Evolutionary conservation across 2,329 filamentous ascomycete species (phyloP), one percentile per base, ranked within the genome.

Genomic region (Fusarium cicatricum): DNA sequence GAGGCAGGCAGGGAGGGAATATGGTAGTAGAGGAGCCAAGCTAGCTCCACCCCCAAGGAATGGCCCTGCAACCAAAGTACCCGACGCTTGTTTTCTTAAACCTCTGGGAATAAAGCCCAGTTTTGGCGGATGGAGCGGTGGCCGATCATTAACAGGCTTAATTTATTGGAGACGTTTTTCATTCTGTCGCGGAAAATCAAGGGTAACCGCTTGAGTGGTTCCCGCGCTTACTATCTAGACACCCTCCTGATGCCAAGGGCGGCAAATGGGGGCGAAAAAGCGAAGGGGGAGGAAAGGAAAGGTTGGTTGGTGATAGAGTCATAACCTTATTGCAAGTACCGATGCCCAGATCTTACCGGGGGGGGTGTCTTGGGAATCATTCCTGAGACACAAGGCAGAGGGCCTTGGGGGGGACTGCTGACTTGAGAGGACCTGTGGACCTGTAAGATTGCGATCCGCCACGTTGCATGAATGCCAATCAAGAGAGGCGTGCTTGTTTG

Each of bases 381-480:
- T 21, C 21, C 21, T 21, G 21, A 4, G 7, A 21, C 21, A 21
- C 7, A 10, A 19, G 9, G 17, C n/a, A n/a, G n/a, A n/a, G n/a
- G n/a, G n/a, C n/a, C n/a, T n/a, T n/a, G n/a, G 34, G 15, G 33
- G 15, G 15, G 10, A 11, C 15, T n/a, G 15, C 34, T 37, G 34
- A 19, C 15, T 11, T 37, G 34, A 15, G 16, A 17, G 16, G 42
- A 19, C 33, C n/a, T n/a, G n/a, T n/a, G n/a, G n/a, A n/a, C n/a
- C 33, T 36, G 33, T 47, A 38, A 47, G 44, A 47, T 47, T 47
- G 33, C 44, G 44, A 47, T 47, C 44, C 44, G 33, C 44, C 33
- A 28, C n/a, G 32, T 45, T 14, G 42, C 32, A 17, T 45, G 32
- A 7, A 12, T 45, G 11, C 42, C 42, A 45, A 45, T 36, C 42